Conservation (phyloP, 345 rosid genomes). For the Fremontodendron californicum region DNA sequence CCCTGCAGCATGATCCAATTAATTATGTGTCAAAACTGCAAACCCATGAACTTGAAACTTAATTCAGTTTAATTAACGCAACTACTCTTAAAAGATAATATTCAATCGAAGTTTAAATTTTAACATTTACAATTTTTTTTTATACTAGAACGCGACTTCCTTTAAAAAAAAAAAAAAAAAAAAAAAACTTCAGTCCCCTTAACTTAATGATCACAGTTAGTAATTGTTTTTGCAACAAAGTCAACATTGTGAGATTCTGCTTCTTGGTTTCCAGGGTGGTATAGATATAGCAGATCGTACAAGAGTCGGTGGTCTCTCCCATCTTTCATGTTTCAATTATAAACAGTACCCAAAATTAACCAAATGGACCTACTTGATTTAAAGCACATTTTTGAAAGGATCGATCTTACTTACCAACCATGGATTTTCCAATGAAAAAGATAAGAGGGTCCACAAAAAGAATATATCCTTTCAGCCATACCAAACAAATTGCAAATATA, state of each 20-base stretch:
- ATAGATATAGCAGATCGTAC: neutral
- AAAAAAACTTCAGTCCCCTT: neutral
- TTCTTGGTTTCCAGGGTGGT: neutral
- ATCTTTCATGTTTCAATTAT: neutral
- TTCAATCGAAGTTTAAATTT: no score
- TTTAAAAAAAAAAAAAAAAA: no score
- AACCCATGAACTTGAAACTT: neutral
- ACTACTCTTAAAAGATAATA: no score
- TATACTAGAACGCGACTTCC: no score
- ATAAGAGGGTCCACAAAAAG: conserved; percentile 14
- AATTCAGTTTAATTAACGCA: no score
- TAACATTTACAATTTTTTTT: no score
- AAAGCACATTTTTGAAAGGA: neutral
- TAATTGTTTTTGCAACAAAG: neutral
- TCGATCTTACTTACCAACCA: neutral
- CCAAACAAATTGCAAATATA: neutral
- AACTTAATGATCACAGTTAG: neutral
- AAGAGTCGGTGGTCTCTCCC: neutral
- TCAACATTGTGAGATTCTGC: neutral
- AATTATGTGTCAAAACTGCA: neutral
- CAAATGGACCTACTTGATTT: neutral
- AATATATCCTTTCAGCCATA: neutral
- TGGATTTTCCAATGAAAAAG: neutral
- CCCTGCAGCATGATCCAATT: neutral
- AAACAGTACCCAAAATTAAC: neutral